A percentile compares a stretch with the other conserved stretches of the same genome.
Evolutionary conservation across 2,329 filamentous ascomycete genomes (phyloP).

Genomic region (Torrubiella hemipterigena): DNA sequence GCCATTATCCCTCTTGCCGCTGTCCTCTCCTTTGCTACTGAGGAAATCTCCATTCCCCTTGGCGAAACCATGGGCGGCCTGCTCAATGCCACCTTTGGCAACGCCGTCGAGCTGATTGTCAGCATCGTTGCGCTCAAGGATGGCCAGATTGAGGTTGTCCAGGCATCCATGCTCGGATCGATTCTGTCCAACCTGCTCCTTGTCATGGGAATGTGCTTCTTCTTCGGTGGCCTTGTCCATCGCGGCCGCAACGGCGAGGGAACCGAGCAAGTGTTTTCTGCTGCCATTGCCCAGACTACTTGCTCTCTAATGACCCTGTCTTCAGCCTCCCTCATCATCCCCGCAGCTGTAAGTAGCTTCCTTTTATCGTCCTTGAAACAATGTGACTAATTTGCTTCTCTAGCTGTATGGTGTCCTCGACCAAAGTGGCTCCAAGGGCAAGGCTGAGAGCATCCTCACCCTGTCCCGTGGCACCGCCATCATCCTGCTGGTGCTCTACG

Average conservation of each 20-base stretch:
- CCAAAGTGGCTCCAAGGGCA: conserved; percentile 26
- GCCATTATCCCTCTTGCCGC: conserved; percentile 68
- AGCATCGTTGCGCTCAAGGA: conserved; percentile 82
- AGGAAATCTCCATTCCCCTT: conserved; percentile 60
- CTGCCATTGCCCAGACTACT: conserved; percentile 66
- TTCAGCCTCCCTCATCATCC: conserved; percentile 67
- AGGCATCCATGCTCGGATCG: conserved; percentile 92
- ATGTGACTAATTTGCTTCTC: not conserved
- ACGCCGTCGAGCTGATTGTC: conserved; percentile 70
- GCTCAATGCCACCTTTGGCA: conserved; percentile 68
- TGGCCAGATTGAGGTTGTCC: conserved; percentile 88
- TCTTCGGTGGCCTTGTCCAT: conserved; percentile 60
- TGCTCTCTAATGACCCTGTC: conserved; percentile 65
- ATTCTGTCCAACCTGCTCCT: conserved; percentile 91
- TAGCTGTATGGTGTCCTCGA: conserved; percentile 56
- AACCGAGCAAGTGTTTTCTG: conserved; percentile 60
- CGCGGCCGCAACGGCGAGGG: conserved; percentile 42
- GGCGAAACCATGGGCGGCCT: conserved; percentile 64
- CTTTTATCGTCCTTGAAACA: not conserved
- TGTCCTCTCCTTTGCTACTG: conserved; percentile 64
- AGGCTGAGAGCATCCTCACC: conserved; percentile 47
- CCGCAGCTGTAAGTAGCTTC: conserved; percentile 44
- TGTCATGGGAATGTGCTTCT: conserved; percentile 71
- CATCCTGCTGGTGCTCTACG: conserved; percentile 62
- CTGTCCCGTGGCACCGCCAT: conserved; percentile 67